A percentile compares a stretch with the other conserved stretches of the same genome.
phyloP scores from a whole-genome alignment of 805 yeast species.

The Barnettozyma sucrosica region DNA sequence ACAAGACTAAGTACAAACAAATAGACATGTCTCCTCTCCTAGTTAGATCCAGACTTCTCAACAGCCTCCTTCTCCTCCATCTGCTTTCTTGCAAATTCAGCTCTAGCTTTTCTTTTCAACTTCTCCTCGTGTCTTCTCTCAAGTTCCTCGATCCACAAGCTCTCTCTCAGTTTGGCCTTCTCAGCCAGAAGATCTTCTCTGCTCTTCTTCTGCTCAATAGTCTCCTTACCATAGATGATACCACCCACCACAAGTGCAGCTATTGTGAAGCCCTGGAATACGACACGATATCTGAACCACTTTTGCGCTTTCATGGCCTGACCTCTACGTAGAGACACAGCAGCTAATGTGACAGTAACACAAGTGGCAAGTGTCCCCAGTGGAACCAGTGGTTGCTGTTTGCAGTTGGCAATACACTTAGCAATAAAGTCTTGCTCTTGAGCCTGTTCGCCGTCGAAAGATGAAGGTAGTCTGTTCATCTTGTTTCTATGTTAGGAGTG shows the following conservation, averaged over 20 bases:
- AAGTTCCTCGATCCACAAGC: conserved; percentile 82
- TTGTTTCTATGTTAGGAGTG: neutral
- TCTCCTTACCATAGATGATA: conserved; percentile 50
- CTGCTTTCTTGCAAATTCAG: conserved; percentile 49
- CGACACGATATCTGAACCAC: conserved; percentile 89
- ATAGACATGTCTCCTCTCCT: no score
- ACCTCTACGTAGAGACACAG: conserved; percentile 67
- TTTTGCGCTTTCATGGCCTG: conserved; percentile 71
- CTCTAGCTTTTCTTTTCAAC: conserved; percentile 60
- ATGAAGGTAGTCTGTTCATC: conserved; percentile 31
- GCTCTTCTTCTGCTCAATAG: conserved; percentile 38
- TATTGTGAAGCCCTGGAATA: conserved; percentile 75
- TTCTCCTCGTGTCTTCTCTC: conserved; percentile 79
- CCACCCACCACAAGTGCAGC: conserved; percentile 83
- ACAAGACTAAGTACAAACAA: neutral
- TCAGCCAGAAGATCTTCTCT: conserved; percentile 63
- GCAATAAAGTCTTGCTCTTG: conserved; percentile 41
- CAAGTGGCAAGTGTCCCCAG: conserved; percentile 73
- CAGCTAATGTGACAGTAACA: conserved; percentile 76
- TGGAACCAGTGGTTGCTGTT: conserved; percentile 88
- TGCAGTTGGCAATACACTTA: conserved; percentile 55
- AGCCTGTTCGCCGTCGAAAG: conserved; percentile 28
- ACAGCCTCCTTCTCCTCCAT: conserved; percentile 12
- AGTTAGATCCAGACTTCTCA: neutral
- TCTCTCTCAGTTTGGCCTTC: conserved; percentile 82